Base-by-base conservation (phyloP, 352 stramenopile genomes). In the Pythium sp. region DNA sequence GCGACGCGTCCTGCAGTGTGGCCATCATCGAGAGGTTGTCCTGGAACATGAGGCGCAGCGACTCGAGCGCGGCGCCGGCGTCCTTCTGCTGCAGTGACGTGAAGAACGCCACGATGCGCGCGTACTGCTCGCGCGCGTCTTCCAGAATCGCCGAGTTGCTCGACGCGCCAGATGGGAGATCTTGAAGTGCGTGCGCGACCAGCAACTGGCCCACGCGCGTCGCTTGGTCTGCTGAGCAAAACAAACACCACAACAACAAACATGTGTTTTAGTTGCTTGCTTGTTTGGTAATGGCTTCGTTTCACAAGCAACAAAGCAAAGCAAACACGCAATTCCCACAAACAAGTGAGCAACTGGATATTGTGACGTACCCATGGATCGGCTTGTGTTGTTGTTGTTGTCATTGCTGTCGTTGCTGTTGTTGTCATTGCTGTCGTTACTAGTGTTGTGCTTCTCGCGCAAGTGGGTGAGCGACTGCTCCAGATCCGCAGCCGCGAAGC, bases 201-300 rank as follows among this genome's bases (percentile, higher is more conserved):
- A 92, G 65, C 70, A 88, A 82, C 36, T 88, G 78, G 30, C 79
- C 81, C 65, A 91, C 71, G 32, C 89, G 72, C 15, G 89, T 61
- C 11, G 83, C 76, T 53, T 86, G 74, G 47, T 75, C 83, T 89
- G 67, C 46, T 46, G 53, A 15, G 15, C 43, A 38, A 59, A 59
- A 14, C 36, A 32, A 36, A 41, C 11, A 69, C 11, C 58, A 55
- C 18, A 4, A 49, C 30, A 18, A 28, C 55, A 61, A 61, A 34
- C 55, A 61, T 46, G 55, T 61, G 55, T 26, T 61, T 22, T 32
- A 32, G 12, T 22, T 14, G 46, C 5, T 22, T 14, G 46, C 5
- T 54, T 28, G 26, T 34, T 51, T 18, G 18, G 47, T 30, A 63
- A 47, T 24, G 8, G 26, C 47, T 34, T 54, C 32, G 7, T 2